A percentile compares a stretch with the other conserved stretches of the same genome.
Evolutionary conservation across 305 asterid species (phyloP).

Genomic region (Lippia alba): DNA sequence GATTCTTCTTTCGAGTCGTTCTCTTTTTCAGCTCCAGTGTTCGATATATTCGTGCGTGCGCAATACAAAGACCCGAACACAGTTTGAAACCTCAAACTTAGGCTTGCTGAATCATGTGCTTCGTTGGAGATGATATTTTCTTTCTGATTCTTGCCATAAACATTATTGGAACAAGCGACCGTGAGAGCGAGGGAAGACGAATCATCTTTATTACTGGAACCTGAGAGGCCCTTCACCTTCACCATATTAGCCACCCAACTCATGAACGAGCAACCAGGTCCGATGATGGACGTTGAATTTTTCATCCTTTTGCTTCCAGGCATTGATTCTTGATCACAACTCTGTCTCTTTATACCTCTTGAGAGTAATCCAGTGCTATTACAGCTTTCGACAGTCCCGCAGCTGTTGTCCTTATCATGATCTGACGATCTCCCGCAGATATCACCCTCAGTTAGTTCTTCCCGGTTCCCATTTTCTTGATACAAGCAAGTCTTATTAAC

Average conservation of each 20-base stretch:
- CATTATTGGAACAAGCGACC: conserved; percentile 41
- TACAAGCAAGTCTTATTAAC: conserved; percentile 34
- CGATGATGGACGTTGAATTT: conserved; percentile 37
- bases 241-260: conserved; percentile 75
- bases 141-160: conserved; percentile 30
- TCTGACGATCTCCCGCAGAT: conserved; percentile 38
- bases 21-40: conserved; percentile 33
- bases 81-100: conserved; percentile 51
- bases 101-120: conserved; percentile 35
- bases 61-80: conserved; percentile 59
- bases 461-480: conserved; percentile 51
- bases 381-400: conserved; percentile 65
- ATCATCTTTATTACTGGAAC: conserved; percentile 36
- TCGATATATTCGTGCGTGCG: conserved; percentile 33
- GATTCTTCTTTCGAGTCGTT: conserved; percentile 34
- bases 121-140: conserved; percentile 17
- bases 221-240: conserved; percentile 52
- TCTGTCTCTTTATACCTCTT: conserved; percentile 41
- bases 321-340: conserved; percentile 33
- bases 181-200: conserved; percentile 42
- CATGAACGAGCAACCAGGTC: conserved; percentile 61
- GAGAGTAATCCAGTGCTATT: conserved; percentile 44
- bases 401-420: conserved; percentile 41
- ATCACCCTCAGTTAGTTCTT: conserved; percentile 51
- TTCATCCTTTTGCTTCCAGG: conserved; percentile 59